Conservation (phyloP, 1,139 yeast species). For the Pichia sp. region DNA sequence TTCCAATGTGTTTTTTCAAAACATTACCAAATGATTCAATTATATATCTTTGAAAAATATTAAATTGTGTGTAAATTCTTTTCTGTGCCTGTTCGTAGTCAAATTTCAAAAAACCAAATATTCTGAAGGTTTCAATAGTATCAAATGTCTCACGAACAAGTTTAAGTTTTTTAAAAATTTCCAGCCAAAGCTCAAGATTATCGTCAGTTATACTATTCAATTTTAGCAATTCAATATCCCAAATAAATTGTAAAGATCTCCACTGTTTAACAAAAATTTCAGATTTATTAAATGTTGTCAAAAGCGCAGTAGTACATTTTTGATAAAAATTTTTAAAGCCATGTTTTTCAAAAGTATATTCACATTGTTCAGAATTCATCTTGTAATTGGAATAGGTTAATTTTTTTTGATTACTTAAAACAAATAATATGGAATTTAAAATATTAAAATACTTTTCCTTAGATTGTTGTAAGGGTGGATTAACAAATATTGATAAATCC, state of each 20-base stretch:
- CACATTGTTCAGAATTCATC: neutral
- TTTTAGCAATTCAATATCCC: constrained; percentile 39
- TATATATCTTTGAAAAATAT: constrained; percentile 49
- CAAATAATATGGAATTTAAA: constrained; percentile 2
- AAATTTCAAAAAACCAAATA: constrained; percentile 39
- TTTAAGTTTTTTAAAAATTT: constrained; percentile 41
- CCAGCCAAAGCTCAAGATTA: constrained; percentile 44
- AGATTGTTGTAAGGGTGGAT: constrained; percentile 1
- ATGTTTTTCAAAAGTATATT: neutral
- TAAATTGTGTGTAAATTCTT: constrained; percentile 50
- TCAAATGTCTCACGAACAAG: constrained; percentile 47
- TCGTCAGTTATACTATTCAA: constrained; percentile 30
- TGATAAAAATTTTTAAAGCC: constrained; percentile 1
- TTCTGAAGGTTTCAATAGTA: constrained; percentile 35
- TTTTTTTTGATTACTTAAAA: constrained; percentile 1
- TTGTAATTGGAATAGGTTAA: neutral
- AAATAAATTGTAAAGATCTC: constrained; percentile 51
- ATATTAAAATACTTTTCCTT: constrained; percentile 2
- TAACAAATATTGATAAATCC: constrained; percentile 1
- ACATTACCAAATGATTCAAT: constrained; percentile 39
- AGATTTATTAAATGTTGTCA: constrained; percentile 27
- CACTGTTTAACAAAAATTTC: constrained; percentile 42
- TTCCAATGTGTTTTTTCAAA: constrained; percentile 30
- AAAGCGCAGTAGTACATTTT: neutral
- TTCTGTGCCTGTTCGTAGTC: constrained; percentile 51